Evolutionary conservation across 2,329 filamentous ascomycete genomes (phyloP).

Genomic region (Zopfia rhizophila): DNA sequence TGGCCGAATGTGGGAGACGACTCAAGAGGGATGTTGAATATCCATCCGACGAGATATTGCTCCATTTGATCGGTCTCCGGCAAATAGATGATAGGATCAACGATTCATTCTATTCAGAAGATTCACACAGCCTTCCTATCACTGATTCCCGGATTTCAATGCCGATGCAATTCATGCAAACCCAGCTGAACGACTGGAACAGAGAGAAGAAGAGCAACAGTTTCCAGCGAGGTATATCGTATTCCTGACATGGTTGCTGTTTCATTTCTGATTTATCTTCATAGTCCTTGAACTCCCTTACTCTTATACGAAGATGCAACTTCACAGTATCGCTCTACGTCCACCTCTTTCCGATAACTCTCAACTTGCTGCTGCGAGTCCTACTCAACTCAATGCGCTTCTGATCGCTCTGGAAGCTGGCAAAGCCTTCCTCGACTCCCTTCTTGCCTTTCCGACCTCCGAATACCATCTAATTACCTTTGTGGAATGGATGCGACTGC

Average conservation of each 20-base stretch:
- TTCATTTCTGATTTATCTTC: slow-evolving; percentile 9
- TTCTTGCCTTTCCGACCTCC: slow-evolving; percentile 76
- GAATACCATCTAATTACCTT: slow-evolving; percentile 46
- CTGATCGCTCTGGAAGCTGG: slow-evolving; percentile 68
- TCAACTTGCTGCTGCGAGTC: slow-evolving; percentile 8
- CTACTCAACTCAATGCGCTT: slow-evolving; percentile 35
- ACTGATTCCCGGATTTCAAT: slow-evolving; percentile 40
- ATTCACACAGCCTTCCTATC: slow-evolving; percentile 32
- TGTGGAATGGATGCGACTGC: slow-evolving; percentile 46
- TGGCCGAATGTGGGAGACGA: slow-evolving; percentile 37
- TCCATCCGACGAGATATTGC: slow-evolving; percentile 37
- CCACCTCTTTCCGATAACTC: not conserved
- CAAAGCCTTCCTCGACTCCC: slow-evolving; percentile 72
- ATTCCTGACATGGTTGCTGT: not conserved
- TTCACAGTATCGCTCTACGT: slow-evolving; percentile 41
- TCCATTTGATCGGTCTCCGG: slow-evolving; percentile 35
- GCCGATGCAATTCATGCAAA: slow-evolving; percentile 40
- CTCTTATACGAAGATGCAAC: slow-evolving; percentile 38
- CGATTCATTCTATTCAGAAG: slow-evolving; percentile 37
- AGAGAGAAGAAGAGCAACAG: slow-evolving; percentile 18
- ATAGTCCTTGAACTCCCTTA: slow-evolving; percentile 42
- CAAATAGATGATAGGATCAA: slow-evolving; percentile 47
- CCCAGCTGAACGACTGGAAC: slow-evolving; percentile 40
- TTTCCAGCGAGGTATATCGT: slow-evolving; percentile 32
- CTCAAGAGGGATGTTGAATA: slow-evolving; percentile 35